These are phyloP conservation scores for Aureobasidium subglaciale DNA, from an alignment of 2,329 filamentous ascomycete species.

Conservation along the genomic window DNA sequence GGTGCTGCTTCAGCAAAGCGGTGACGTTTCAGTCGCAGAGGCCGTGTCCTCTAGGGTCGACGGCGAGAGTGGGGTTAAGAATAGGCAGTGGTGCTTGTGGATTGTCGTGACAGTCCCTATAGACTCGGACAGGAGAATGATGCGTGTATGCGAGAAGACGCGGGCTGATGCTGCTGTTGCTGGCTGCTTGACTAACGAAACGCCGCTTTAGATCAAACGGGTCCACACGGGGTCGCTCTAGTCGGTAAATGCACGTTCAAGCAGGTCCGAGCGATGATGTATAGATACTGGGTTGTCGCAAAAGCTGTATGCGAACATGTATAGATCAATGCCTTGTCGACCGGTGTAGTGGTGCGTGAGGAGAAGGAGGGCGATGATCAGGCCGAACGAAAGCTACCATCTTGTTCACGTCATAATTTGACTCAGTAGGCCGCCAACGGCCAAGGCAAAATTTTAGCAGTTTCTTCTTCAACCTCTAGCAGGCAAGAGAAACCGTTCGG, in stretches of 20 bases:
- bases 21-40: constrained; percentile 1
- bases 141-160: background rate
- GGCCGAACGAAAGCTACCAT: background rate
- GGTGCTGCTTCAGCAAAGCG: background rate
- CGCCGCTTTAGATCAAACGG: constrained; percentile 9
- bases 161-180: constrained; percentile 1
- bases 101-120: background rate
- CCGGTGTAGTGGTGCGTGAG: background rate
- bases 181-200: background rate
- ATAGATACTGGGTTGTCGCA: background rate
- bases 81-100: background rate
- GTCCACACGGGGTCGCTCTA: background rate
- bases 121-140: background rate
- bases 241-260: background rate
- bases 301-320: background rate
- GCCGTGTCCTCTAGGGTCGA: background rate
- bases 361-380: background rate
- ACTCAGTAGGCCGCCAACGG: constrained; percentile 5
- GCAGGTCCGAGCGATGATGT: background rate
- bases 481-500: background rate
- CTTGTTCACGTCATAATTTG: constrained; percentile 9
- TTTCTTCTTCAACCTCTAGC: constrained; percentile 9
- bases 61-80: background rate
- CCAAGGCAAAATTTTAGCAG: constrained; percentile 10
- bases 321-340: background rate